Base-by-base conservation (phyloP, 2,329 filamentous ascomycete genomes). In the Colletotrichum orbiculare region DNA sequence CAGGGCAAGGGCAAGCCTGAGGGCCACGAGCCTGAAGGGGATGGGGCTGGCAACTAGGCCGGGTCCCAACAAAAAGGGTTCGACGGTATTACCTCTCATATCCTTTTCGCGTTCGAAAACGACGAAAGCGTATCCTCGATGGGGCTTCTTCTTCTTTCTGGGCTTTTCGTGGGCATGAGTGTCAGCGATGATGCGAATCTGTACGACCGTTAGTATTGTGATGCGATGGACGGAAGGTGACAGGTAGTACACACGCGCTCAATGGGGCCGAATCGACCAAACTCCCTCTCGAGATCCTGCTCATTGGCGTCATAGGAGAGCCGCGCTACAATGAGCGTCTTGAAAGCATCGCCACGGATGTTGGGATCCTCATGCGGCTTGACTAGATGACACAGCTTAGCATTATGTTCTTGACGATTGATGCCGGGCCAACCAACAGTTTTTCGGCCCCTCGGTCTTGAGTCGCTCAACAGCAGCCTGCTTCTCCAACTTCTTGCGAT, bases 81-180 rank as follows among this genome's bases (percentile, higher is more conserved):
- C 37, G 25, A 41, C 59, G 52, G 52, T 79, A 82, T 88, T 96
- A 97, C 94, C 94, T 93, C 96, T 96, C 94, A 98, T 97, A 77
- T 98, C 96, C 80, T 95, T 94, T 81, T 98, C 96, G 77, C 93
- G 91, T 80, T 98, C 95, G 76, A 95, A 99, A 59, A 98, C 93
- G 71, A 99, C 91, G 76, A 99, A 99, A 67, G 93, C 96, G 78
- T 99, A 99, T 67, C 96, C 96, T 73, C 91, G 87, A 74, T 96
- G 92, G 54, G 90, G 82, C 81, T 94, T 94, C 75, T 91, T 91
- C 75, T 92, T 90, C 80, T 94, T 93, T 73, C 90, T 91, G 61
- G 85, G 87, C 77, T 85, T 91, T 74, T 87, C 87, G 71, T 85
- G 80, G 67, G 88, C 85, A 71, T 92, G 88, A 5, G 89, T 90